These are phyloP conservation scores for Protea cynaroides DNA, from an alignment of 164 flowering plant species.

Conservation along the genomic window DNA sequence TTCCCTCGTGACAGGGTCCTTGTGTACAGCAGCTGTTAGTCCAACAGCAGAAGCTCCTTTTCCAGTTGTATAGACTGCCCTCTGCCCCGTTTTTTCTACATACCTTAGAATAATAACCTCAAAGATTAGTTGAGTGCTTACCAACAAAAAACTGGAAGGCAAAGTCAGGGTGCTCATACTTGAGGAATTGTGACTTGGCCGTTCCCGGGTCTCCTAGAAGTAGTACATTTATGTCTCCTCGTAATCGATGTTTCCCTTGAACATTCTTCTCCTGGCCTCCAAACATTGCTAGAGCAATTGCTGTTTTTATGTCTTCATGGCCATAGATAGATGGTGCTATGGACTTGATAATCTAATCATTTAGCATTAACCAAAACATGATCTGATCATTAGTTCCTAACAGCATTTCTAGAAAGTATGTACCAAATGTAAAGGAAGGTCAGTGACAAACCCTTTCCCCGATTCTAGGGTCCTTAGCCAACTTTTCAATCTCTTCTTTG, in stretches of 20 bases:
- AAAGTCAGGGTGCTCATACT: constrained; percentile 38
- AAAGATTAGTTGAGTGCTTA: background rate
- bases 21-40: constrained; percentile 96
- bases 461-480: constrained; percentile 95
- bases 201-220: constrained; percentile 98
- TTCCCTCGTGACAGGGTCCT: constrained; percentile 93
- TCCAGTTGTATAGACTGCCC: constrained; percentile 97
- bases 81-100: constrained; percentile 95
- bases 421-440: background rate
- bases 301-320: constrained; percentile 96
- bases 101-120: constrained; percentile 38
- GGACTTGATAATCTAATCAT: constrained; percentile 76
- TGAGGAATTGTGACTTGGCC: constrained; percentile 96
- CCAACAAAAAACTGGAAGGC: background rate
- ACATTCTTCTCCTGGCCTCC: constrained; percentile 99
- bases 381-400: background rate
- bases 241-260: constrained; percentile 81
- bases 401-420: constrained; percentile 1
- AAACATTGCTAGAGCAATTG: constrained; percentile 96
- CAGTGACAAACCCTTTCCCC: constrained; percentile 78
- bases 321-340: constrained; percentile 99
- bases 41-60: constrained; percentile 99
- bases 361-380: background rate
- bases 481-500: constrained; percentile 81
- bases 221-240: constrained; percentile 96